phyloP scores from a whole-genome alignment of 2,329 filamentous ascomycete genomes.

The Alternaria rosae region DNA sequence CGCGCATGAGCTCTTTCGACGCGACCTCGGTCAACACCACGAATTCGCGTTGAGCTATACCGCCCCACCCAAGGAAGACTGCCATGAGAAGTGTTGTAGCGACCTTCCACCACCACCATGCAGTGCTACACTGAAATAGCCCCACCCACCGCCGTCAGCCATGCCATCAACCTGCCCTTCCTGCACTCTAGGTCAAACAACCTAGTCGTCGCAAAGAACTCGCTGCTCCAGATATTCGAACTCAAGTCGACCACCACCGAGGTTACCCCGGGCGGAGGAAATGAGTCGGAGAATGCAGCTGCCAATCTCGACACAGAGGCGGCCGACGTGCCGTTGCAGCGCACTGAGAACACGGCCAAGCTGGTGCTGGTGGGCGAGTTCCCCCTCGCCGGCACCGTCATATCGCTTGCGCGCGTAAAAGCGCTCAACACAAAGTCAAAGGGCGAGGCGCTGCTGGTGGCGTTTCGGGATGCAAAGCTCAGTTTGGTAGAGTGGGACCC shows the following conservation, averaged over 20 bases:
- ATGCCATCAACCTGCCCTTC: slow-evolving; percentile 82
- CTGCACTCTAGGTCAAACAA: slow-evolving; percentile 78
- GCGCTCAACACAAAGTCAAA: slow-evolving; percentile 75
- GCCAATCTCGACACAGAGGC: slow-evolving; percentile 61
- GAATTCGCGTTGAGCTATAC: background rate
- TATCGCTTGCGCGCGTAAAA: slow-evolving; percentile 80
- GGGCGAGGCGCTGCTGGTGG: slow-evolving; percentile 82
- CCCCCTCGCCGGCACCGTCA: slow-evolving; percentile 81
- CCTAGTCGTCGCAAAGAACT: slow-evolving; percentile 89
- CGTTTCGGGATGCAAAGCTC: slow-evolving; percentile 89
- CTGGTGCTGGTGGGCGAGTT: slow-evolving; percentile 87
- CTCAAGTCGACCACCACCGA: slow-evolving; percentile 73
- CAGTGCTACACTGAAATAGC: slow-evolving; percentile 98
- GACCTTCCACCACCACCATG: slow-evolving; percentile 61
- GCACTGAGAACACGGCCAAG: slow-evolving; percentile 74
- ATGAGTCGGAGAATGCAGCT: slow-evolving; percentile 48
- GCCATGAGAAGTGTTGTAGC: slow-evolving; percentile 26
- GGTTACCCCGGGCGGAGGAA: slow-evolving; percentile 52
- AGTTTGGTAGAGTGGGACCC: slow-evolving; percentile 95
- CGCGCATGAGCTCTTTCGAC: slow-evolving; percentile 28
- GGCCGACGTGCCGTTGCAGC: slow-evolving; percentile 56
- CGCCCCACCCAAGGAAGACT: slow-evolving; percentile 1
- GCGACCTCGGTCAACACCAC: slow-evolving; percentile 19
- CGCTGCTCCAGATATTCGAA: slow-evolving; percentile 89
- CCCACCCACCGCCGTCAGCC: slow-evolving; percentile 91